Evolutionary conservation across 371 early-diverging fungal genomes (phyloP).

Genomic region (Homolaphlyctis polyrhiza): DNA sequence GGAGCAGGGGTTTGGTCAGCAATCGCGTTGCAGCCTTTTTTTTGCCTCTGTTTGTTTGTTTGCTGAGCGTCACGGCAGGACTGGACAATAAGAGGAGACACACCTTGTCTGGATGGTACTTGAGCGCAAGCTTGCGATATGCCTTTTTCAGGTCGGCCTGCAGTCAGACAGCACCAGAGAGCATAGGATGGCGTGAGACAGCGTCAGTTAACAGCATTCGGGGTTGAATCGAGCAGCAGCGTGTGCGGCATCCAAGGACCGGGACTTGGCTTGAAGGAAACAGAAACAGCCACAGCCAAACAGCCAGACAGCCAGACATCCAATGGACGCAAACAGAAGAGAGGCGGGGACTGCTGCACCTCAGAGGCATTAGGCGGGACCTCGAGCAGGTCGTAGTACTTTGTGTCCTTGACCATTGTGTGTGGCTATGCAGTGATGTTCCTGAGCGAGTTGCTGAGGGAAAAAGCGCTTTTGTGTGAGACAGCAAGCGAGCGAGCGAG

Average conservation of each 20-base stretch:
- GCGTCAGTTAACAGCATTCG: neutral
- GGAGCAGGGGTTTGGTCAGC: too few species aligned
- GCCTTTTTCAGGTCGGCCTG: conserved; percentile 60
- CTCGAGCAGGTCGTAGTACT: conserved; percentile 88
- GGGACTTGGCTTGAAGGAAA: neutral
- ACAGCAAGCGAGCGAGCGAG: neutral
- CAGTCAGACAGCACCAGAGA: neutral
- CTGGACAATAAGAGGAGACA: conserved; percentile 4
- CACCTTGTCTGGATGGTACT: conserved; percentile 93
- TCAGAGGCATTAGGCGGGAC: conserved; percentile 75
- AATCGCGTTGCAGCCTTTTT: too few species aligned
- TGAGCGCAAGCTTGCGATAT: conserved; percentile 86
- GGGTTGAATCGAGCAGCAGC: neutral
- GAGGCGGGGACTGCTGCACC: conserved; percentile 7
- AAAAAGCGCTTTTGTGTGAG: neutral
- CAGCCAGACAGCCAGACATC: neutral
- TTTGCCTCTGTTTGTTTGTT: too few species aligned
- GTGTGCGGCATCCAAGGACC: neutral
- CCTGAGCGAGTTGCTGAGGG: too few species aligned
- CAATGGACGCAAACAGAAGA: neutral
- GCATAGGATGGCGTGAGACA: neutral
- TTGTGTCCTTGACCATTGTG: conserved; percentile 74
- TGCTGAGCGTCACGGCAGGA: too few species aligned
- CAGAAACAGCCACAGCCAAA: too few species aligned
- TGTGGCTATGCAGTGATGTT: neutral